Percentiles rank a stretch among this genome's conserved stretches.
phyloP scores from a whole-genome alignment of 805 yeast genomes.

The Lipomyces sp. region DNA sequence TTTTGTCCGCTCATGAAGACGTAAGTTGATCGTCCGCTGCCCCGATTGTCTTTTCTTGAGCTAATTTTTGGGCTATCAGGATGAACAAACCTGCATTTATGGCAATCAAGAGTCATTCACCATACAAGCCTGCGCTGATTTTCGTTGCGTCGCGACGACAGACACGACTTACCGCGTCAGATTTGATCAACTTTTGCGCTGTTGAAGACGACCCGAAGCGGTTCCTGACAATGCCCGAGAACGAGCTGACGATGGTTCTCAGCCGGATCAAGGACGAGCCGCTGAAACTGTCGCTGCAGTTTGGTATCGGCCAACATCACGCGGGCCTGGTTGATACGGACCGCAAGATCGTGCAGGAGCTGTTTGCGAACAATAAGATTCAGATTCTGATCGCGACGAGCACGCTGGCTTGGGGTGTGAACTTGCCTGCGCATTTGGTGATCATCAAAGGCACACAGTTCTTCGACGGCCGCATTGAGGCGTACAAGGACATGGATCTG shows the following conservation, averaged over 20 bases:
- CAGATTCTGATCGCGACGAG: constrained; percentile 75
- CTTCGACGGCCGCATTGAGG: constrained; percentile 58
- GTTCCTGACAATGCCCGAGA: constrained; percentile 63
- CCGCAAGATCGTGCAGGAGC: constrained; percentile 63
- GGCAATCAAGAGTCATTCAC: constrained; percentile 91
- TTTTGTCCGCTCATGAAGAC: constrained; percentile 77
- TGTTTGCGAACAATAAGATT: constrained; percentile 66
- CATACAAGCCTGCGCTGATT: constrained; percentile 76
- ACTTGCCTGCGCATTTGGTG: constrained; percentile 75
- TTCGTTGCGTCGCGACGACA: constrained; percentile 83
- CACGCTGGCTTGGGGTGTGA: constrained; percentile 87
- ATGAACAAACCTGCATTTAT: constrained; percentile 88
- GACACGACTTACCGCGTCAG: constrained; percentile 75
- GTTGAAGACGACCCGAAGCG: constrained; percentile 72
- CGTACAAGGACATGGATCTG: constrained; percentile 74
- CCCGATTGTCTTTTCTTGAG: too few relatives aligned
- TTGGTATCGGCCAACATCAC: constrained; percentile 79
- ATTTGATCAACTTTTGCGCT: constrained; percentile 73
- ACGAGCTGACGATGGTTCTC: constrained; percentile 53
- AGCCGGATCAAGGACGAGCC: constrained; percentile 76
- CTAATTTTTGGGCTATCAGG: constrained; percentile 37
- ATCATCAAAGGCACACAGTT: constrained; percentile 72
- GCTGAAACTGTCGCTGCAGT: constrained; percentile 64
- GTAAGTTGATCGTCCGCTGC: too few relatives aligned
- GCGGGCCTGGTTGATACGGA: constrained; percentile 77